Percentiles rank a stretch among this genome's conserved stretches.
These are phyloP conservation scores for Conticribra weissflogii DNA, from an alignment of 108 stramenopile genomes.

Conservation along the genomic window DNA sequence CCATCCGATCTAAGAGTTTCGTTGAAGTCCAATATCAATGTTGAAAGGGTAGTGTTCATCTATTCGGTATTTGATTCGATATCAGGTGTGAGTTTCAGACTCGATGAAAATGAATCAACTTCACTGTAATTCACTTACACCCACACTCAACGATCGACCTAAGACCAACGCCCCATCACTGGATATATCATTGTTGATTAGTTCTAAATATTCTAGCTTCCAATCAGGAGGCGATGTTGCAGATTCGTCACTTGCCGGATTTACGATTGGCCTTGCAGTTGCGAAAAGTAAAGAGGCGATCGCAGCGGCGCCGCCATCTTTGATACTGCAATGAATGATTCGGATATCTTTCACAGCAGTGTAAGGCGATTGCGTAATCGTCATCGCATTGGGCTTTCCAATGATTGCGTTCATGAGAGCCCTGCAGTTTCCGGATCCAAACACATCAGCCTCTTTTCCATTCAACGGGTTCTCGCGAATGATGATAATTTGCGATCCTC, in stretches of 20 bases:
- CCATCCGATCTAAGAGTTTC: slow-evolving; percentile 46
- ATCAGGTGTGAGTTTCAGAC: background rate
- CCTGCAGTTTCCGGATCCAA: slow-evolving; percentile 56
- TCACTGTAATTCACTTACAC: background rate
- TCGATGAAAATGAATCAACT: background rate
- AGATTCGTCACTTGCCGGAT: slow-evolving; percentile 3
- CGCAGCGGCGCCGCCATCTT: slow-evolving; percentile 59
- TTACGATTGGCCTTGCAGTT: slow-evolving; percentile 31
- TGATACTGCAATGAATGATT: slow-evolving; percentile 42
- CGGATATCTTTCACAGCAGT: slow-evolving; percentile 52
- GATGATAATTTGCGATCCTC: slow-evolving; percentile 46
- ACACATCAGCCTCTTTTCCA: slow-evolving; percentile 15
- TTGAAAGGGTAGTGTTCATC: slow-evolving; percentile 50
- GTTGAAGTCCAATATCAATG: slow-evolving; percentile 65
- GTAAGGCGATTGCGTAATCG: slow-evolving; percentile 17
- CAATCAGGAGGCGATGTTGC: slow-evolving; percentile 36
- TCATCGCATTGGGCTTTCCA: slow-evolving; percentile 29
- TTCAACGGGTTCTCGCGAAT: no score
- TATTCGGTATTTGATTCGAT: background rate
- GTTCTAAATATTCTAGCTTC: slow-evolving; percentile 53
- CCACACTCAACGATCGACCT: slow-evolving; percentile 48
- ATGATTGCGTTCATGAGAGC: slow-evolving; percentile 56
- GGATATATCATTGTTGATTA: slow-evolving; percentile 53
- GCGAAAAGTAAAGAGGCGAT: slow-evolving; percentile 51
- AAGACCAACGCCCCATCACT: slow-evolving; percentile 46